Base-by-base conservation (phyloP, 495 filamentous ascomycete genomes). In the Beverwykella pulmonaria region DNA sequence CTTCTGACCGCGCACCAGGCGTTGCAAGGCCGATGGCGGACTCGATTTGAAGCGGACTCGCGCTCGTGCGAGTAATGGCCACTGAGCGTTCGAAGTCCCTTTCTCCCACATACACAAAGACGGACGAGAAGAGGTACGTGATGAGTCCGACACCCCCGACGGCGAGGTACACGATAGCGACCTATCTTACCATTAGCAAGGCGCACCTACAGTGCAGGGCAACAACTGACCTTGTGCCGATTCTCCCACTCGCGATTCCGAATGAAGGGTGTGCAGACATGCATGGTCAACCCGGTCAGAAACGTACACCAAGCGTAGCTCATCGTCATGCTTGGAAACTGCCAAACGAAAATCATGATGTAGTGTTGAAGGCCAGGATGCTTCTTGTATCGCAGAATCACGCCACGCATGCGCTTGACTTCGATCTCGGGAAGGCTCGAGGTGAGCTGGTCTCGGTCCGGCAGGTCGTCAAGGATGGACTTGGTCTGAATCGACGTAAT, bases 321-420 rank as follows among this genome's bases (percentile, higher is more conserved):
- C 63, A 67, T 67, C 17, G 53, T 56, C 68, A 71, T 71, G 12
- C 34, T 56, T 0, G 68, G 59, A 48, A 71, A 71, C 27, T 67
- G 68, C 68, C 68, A 71, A 22, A 71, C 41, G 46, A 71, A 71
- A 4, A 71, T 6, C 68, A 71, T 67, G 27, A 60, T 41, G 29
- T 63, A 71, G 29, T 71, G 68, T 1, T 27, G 27, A 19, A 61
- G 58, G 15, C 68, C 63, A 29, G 68, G 68, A 17, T 20, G 55
- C 41, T 63, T 71, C 25, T 55, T 63, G 36, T 71, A 67, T 32
- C 57, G 50, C 39, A 67, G 46, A 30, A 71, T 66, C 3, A 52
- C 53, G 14, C 58, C 23, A 23, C 52, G 34, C 41, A 59, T 62
- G 19, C 62, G 55, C 41, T 70, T 41, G 9, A 70, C 23, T 20